Evolutionary conservation across 805 yeast species (phyloP).

Genomic region (Yarrowia sp.): DNA sequence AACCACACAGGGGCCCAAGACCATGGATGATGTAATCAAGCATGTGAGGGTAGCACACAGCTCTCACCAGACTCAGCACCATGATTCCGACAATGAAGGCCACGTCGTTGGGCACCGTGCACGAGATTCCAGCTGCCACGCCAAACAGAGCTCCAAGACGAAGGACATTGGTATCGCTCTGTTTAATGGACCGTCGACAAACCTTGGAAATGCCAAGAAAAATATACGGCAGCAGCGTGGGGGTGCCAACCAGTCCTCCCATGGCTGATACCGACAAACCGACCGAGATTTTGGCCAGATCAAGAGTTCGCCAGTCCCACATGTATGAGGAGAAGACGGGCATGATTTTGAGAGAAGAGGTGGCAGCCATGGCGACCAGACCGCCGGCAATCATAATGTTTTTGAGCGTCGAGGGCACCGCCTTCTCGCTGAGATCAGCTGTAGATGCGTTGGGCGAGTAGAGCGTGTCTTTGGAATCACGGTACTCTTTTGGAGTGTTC

Average conservation of each 20-base stretch:
- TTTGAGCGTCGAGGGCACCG: neutral
- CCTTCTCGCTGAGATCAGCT: neutral
- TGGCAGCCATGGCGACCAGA: neutral
- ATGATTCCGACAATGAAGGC: constrained; percentile 13
- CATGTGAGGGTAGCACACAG: constrained; percentile 14
- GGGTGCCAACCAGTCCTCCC: constrained; percentile 9
- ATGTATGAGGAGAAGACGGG: constrained; percentile 12
- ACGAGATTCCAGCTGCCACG: neutral
- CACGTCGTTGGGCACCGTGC: constrained; percentile 19
- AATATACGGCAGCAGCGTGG: neutral
- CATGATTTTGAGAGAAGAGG: constrained; percentile 17
- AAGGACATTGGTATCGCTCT: neutral
- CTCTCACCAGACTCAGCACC: constrained; percentile 12
- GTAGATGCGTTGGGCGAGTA: constrained; percentile 19
- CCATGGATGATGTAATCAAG: neutral
- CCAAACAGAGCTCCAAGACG: constrained; percentile 1
- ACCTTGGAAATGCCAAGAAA: constrained; percentile 11
- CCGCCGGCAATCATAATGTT: neutral
- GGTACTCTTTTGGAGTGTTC: constrained; percentile 6
- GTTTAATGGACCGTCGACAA: neutral
- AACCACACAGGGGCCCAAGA: constrained; percentile 8
- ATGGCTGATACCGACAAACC: neutral
- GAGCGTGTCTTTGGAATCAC: constrained; percentile 22
- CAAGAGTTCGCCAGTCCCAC: constrained; percentile 16
- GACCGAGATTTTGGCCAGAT: constrained; percentile 13